These are phyloP conservation scores for Zasmidium angulare DNA, from an alignment of 2,329 filamentous ascomycete genomes.

Conservation along the genomic window DNA sequence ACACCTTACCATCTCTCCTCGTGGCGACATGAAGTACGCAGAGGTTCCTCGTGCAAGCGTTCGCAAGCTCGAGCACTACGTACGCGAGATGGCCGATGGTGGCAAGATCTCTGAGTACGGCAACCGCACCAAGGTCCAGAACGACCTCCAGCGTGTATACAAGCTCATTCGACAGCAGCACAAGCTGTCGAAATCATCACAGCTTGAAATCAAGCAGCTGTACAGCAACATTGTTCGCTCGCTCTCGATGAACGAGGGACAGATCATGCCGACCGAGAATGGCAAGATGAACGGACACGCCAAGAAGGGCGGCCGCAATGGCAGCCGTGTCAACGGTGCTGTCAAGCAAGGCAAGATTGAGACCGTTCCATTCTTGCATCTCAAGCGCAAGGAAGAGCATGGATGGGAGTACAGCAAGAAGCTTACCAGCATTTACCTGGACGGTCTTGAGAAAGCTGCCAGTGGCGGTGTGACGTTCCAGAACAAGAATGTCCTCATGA, in stretches of 20 bases:
- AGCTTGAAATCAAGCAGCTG: constrained; percentile 91
- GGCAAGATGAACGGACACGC: constrained; percentile 61
- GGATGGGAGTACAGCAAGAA: constrained; percentile 99
- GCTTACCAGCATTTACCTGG: constrained; percentile 87
- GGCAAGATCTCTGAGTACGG: constrained; percentile 99
- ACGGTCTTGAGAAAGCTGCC: constrained; percentile 86
- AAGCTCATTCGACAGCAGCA: constrained; percentile 98
- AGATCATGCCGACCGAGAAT: constrained; percentile 88
- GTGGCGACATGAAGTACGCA: constrained; percentile 88
- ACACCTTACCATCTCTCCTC: constrained; percentile 85
- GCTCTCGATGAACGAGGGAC: constrained; percentile 94
- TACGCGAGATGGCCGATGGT: constrained; percentile 96
- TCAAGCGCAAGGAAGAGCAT: constrained; percentile 89
- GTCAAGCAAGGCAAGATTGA: constrained; percentile 85
- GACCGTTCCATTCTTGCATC: constrained; percentile 94
- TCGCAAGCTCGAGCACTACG: constrained; percentile 96
- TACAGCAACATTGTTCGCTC: constrained; percentile 94
- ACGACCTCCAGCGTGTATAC: constrained; percentile 91
- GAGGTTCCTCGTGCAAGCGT: constrained; percentile 85
- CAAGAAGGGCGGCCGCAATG: constrained; percentile 58
- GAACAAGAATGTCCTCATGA: constrained; percentile 97
- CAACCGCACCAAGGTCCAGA: constrained; percentile 96
- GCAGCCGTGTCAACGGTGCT: constrained; percentile 47
- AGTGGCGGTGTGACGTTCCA: constrained; percentile 85
- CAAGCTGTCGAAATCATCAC: constrained; percentile 93